Evolutionary conservation across 805 yeast species (phyloP).

Genomic region (Metschnikowia picachoensis): DNA sequence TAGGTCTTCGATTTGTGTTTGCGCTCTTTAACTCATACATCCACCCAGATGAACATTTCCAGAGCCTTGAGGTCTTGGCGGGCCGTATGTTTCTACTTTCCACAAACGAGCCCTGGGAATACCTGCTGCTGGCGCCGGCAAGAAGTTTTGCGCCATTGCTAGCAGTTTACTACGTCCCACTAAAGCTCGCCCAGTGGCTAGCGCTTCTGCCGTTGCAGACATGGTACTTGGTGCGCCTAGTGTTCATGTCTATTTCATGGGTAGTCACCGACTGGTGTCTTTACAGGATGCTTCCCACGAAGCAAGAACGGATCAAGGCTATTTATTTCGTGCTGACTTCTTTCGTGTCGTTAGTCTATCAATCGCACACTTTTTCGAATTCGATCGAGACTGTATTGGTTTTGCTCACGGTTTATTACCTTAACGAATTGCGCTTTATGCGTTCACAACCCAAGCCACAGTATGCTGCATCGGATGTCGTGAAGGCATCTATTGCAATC

Average conservation of each 20-base stretch:
- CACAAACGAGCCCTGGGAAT: slow-evolving; percentile 79
- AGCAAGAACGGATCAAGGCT: slow-evolving; percentile 47
- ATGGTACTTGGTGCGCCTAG: slow-evolving; percentile 52
- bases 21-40: slow-evolving; percentile 76
- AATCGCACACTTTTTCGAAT: slow-evolving; percentile 88
- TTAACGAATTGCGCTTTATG: slow-evolving; percentile 38
- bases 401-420: slow-evolving; percentile 46
- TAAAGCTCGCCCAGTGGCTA: slow-evolving; percentile 32
- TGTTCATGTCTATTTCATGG: slow-evolving; percentile 40
- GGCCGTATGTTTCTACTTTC: slow-evolving; percentile 41
- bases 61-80: slow-evolving; percentile 73
- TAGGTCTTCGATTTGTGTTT: slow-evolving; percentile 50
- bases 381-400: slow-evolving; percentile 67
- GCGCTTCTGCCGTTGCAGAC: slow-evolving; percentile 44
- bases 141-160: slow-evolving; percentile 71
- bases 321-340: slow-evolving; percentile 49
- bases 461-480: slow-evolving; percentile 11
- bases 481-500: slow-evolving; percentile 37
- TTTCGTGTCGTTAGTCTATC: slow-evolving; percentile 74
- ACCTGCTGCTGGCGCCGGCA: slow-evolving; percentile 50
- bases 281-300: slow-evolving; percentile 45
- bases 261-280: slow-evolving; percentile 39
- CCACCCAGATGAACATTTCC: slow-evolving; percentile 98
- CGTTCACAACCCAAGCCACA: slow-evolving; percentile 12
- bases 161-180: slow-evolving; percentile 64